A percentile compares a stretch with the other conserved stretches of the same genome.
Conservation (phyloP, 495 filamentous ascomycete species). For the Xylaria castorea region DNA sequence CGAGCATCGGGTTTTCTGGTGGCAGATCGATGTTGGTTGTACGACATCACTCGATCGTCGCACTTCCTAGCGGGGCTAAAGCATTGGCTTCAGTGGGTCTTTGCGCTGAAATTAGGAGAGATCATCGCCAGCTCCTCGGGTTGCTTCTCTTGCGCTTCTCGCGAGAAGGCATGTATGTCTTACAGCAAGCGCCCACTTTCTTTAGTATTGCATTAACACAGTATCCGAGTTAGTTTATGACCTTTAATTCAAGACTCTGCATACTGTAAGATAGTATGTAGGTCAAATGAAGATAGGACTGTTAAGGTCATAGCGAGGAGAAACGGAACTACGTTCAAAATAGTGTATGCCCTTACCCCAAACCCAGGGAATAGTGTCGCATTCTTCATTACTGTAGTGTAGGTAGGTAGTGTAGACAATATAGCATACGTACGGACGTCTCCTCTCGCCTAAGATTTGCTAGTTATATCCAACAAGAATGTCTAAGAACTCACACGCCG, state of each 20-base stretch:
- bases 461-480: neutral
- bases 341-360: neutral
- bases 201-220: constrained; percentile 1
- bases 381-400: neutral
- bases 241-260: neutral
- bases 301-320: neutral
- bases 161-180: constrained; percentile 14
- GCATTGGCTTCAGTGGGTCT: constrained; percentile 10
- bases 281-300: neutral
- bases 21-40: constrained; percentile 18
- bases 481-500: neutral
- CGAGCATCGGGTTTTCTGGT: constrained; percentile 24
- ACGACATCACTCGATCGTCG: constrained; percentile 1
- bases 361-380: neutral
- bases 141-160: neutral
- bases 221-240: constrained; percentile 12
- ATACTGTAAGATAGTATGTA: neutral
- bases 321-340: neutral
- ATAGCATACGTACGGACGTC: neutral
- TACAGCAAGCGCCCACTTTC: constrained; percentile 4
- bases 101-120: constrained; percentile 18
- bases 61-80: constrained; percentile 9
- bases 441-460: neutral
- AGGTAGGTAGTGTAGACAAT: neutral
- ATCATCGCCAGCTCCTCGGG: constrained; percentile 20